Base-by-base conservation (phyloP, 2,329 filamentous ascomycete species). In the Trichophyton rubrum region DNA sequence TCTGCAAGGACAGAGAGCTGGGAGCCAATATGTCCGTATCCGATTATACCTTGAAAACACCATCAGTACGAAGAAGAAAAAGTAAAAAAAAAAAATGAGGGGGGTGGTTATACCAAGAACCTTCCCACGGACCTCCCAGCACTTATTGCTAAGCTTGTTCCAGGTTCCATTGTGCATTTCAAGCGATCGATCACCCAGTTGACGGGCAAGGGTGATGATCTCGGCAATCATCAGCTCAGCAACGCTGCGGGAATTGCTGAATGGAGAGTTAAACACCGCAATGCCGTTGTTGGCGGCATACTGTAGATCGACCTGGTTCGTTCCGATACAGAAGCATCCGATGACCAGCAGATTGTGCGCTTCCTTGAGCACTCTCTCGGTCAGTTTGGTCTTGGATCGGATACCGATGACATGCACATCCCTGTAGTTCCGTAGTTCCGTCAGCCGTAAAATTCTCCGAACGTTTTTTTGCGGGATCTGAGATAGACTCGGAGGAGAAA, bases 261-360 rank as follows among this genome's bases (percentile, higher is more conserved):
- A 99, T 1, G 93, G 93, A 53, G 93, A 97, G 78, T 99, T 99
- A 84, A 99, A 99, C 65, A 99, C 93, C 40, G 91, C 90, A 72
- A 97, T 96, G 66, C 93, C 74, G 62, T 76, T 71, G 17, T 74
- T 70, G n/a, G 74, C 74, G 3, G 74, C 73, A 67, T 73, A 76
- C 64, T 76, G 73, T 27, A 76, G 70, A 62, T 76, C 74, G 33
- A 76, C 74, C 65, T 75, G 74, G 64, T 76, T 97, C 61, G 93
- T 99, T 66, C 93, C 93, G 69, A 99, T 99, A 75, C 93, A 99
- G 82, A 99, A 99, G 79, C 93, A 99, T 63, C 93, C 93, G 68
- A 97, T 85, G 64, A 96, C 93, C 62, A 97, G 87, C 59, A 99
- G 82, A 73, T 96, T 95, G 78, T 91, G 95, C 60, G 93, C 93